A percentile compares a stretch with the other conserved stretches of the same genome.
Evolutionary conservation across 805 yeast species (phyloP).

Genomic region (Candida boleticola): DNA sequence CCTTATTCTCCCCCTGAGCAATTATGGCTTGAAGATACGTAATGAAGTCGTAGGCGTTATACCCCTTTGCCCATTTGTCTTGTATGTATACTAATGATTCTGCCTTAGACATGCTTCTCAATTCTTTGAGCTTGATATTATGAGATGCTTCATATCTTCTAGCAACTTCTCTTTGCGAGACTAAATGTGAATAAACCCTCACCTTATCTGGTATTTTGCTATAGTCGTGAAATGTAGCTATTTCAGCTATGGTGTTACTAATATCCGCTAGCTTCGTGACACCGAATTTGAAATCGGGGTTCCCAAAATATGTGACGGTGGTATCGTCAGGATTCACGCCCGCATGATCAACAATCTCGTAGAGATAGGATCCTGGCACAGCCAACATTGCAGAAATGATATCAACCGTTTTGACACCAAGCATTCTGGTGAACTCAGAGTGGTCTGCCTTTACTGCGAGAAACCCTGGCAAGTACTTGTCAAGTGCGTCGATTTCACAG

Average conservation of each 20-base stretch:
- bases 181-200: slow-evolving; percentile 40
- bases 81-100: slow-evolving; percentile 30
- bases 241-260: slow-evolving; percentile 41
- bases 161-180: slow-evolving; percentile 38
- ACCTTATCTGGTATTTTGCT: slow-evolving; percentile 41
- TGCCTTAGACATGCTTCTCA: slow-evolving; percentile 25
- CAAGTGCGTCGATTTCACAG: slow-evolving; percentile 32
- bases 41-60: slow-evolving; percentile 30
- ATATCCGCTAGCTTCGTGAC: slow-evolving; percentile 40
- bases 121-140: slow-evolving; percentile 30
- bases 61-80: slow-evolving; percentile 25
- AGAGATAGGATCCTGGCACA: slow-evolving; percentile 29
- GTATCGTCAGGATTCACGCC: slow-evolving; percentile 37
- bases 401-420: slow-evolving; percentile 49
- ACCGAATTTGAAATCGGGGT: slow-evolving; percentile 33
- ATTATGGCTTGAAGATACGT: slow-evolving; percentile 33
- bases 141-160: slow-evolving; percentile 40
- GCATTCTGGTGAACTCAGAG: slow-evolving; percentile 34
- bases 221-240: slow-evolving; percentile 35
- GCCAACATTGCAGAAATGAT: slow-evolving; percentile 41
- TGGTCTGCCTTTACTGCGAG: slow-evolving; percentile 32
- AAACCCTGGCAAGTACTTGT: slow-evolving; percentile 32
- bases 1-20: slow-evolving; percentile 42
- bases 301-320: slow-evolving; percentile 38
- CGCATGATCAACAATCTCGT: slow-evolving; percentile 32